These are phyloP conservation scores for Nemania serpens DNA, from an alignment of 2,329 filamentous ascomycete species.

Conservation along the genomic window DNA sequence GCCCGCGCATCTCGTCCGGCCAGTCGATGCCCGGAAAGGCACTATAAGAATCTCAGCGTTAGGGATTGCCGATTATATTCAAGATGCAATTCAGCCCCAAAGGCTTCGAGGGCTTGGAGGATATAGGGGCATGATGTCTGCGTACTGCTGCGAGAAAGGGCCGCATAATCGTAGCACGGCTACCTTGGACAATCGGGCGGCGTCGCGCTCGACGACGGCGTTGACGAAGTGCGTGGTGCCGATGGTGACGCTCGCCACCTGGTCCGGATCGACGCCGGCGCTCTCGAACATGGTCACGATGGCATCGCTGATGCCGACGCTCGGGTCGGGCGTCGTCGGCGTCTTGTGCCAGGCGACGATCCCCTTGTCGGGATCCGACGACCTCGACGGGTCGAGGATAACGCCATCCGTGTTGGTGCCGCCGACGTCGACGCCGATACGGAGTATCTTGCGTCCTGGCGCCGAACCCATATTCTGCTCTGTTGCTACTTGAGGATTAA, in stretches of 20 bases:
- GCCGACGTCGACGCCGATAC: conserved; percentile 41
- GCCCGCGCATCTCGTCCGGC: conserved; percentile 52
- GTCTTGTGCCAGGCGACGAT: conserved; percentile 57
- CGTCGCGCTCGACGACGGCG: conserved; percentile 60
- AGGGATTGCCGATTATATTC: neutral
- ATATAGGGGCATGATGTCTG: neutral
- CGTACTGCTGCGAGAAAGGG: conserved; percentile 53
- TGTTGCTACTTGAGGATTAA: too few species aligned
- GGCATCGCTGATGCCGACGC: conserved; percentile 51
- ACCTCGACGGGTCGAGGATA: conserved; percentile 50
- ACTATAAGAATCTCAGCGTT: neutral
- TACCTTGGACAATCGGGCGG: conserved; percentile 52
- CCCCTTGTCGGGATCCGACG: conserved; percentile 45
- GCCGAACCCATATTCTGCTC: conserved; percentile 12
- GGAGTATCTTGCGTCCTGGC: conserved; percentile 28
- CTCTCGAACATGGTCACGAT: conserved; percentile 49
- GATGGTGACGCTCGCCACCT: conserved; percentile 56
- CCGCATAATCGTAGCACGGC: conserved; percentile 61
- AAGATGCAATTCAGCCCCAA: too few species aligned
- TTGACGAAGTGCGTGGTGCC: conserved; percentile 65
- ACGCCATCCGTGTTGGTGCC: conserved; percentile 61
- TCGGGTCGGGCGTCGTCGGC: conserved; percentile 54
- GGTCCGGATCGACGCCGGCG: conserved; percentile 35
- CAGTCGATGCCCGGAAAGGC: conserved; percentile 58
- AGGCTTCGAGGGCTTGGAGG: neutral